Percentiles rank a stretch among this genome's conserved stretches.
Evolutionary conservation across 1,139 yeast species (phyloP).

Genomic region (Lodderomyces beijingensis): DNA sequence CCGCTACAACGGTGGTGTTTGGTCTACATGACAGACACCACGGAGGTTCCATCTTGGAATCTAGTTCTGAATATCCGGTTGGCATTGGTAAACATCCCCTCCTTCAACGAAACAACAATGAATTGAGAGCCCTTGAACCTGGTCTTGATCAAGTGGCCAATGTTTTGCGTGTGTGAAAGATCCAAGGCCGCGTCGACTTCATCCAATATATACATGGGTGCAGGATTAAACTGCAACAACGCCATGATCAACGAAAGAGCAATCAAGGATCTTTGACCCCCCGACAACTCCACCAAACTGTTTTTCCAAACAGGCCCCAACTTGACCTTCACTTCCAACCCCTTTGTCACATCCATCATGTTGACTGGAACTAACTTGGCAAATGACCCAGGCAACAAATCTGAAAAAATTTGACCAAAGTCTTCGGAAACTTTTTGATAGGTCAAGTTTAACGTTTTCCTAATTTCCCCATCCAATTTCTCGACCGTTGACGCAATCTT

Average conservation of each 20-base stretch:
- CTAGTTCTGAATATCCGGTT: slow-evolving; percentile 89
- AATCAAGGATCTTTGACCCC: slow-evolving; percentile 93
- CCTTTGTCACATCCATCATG: slow-evolving; percentile 78
- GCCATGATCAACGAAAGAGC: slow-evolving; percentile 92
- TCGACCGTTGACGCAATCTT: slow-evolving; percentile 86
- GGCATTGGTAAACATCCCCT: slow-evolving; percentile 98
- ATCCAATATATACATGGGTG: slow-evolving; percentile 95
- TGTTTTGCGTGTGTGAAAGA: slow-evolving; percentile 93
- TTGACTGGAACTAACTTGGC: slow-evolving; percentile 86
- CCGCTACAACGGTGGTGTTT: no score
- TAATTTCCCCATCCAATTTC: slow-evolving; percentile 83
- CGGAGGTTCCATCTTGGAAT: slow-evolving; percentile 95
- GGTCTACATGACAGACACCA: slow-evolving; percentile 60
- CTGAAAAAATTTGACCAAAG: slow-evolving; percentile 90
- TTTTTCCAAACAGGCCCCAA: slow-evolving; percentile 95
- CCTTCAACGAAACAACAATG: slow-evolving; percentile 92
- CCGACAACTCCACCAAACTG: slow-evolving; percentile 89
- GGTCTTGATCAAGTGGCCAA: slow-evolving; percentile 93
- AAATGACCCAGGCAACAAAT: slow-evolving; percentile 82
- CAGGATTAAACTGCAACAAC: slow-evolving; percentile 88
- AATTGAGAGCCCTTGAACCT: slow-evolving; percentile 94
- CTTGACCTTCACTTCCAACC: slow-evolving; percentile 86
- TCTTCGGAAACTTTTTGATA: slow-evolving; percentile 83
- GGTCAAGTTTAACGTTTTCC: slow-evolving; percentile 77
- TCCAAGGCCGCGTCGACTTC: slow-evolving; percentile 99